Percentiles rank a stretch among this genome's conserved stretches.
These are phyloP conservation scores for Annulohypoxylon maeteangense DNA, from an alignment of 495 filamentous ascomycete species.

Conservation along the genomic window DNA sequence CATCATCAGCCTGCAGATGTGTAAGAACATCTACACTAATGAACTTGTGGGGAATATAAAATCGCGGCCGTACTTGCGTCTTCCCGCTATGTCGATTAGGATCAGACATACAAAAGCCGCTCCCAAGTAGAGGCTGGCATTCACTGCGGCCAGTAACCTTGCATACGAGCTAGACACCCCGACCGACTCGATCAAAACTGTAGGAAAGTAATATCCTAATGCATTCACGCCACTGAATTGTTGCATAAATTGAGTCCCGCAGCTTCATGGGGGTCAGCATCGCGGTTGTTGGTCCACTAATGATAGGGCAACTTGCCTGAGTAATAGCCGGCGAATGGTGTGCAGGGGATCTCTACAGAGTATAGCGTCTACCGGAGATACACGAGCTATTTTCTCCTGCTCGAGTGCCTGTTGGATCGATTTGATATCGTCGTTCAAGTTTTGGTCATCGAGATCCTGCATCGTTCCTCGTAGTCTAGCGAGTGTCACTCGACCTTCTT, in stretches of 20 bases:
- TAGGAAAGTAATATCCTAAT: constrained; percentile 46
- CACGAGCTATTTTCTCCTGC: constrained; percentile 33
- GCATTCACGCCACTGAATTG: constrained; percentile 48
- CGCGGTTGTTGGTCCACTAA: background rate
- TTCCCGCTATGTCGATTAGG: constrained; percentile 44
- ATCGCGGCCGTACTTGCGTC: constrained; percentile 41
- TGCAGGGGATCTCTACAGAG: constrained; percentile 39
- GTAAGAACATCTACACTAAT: constrained; percentile 7
- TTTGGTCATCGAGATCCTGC: constrained; percentile 34
- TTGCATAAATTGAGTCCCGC: constrained; percentile 50
- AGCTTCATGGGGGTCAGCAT: constrained; percentile 27
- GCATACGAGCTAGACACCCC: constrained; percentile 42
- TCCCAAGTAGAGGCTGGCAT: constrained; percentile 45
- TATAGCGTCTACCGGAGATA: constrained; percentile 27
- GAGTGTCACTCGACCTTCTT: constrained; percentile 45
- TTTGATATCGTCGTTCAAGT: constrained; percentile 40
- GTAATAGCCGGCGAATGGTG: constrained; percentile 39
- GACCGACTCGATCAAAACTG: constrained; percentile 43
- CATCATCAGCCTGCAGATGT: constrained; percentile 58
- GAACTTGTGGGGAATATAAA: background rate
- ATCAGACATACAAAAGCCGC: constrained; percentile 46
- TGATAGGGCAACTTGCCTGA: constrained; percentile 29
- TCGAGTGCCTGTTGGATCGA: constrained; percentile 43
- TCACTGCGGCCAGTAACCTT: constrained; percentile 47
- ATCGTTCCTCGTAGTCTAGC: constrained; percentile 38